phyloP scores from a whole-genome alignment of 805 yeast species.

The Nakazawaea ernobii region DNA sequence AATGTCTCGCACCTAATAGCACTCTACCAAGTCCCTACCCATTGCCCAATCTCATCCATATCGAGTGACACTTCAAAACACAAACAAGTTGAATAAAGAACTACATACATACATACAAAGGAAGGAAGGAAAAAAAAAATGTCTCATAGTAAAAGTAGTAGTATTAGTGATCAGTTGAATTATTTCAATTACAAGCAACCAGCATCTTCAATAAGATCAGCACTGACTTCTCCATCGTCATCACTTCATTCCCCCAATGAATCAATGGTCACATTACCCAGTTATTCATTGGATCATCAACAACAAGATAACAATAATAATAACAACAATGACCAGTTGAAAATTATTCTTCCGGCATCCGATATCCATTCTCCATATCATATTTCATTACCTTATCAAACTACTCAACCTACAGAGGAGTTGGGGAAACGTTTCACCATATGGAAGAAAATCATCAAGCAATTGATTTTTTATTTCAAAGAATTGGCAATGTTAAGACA shows the following conservation, averaged over 20 bases:
- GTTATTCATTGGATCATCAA: neutral
- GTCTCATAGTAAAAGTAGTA: slow-evolving; percentile 5
- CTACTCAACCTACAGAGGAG: slow-evolving; percentile 37
- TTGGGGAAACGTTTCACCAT: slow-evolving; percentile 49
- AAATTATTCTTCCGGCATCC: slow-evolving; percentile 23
- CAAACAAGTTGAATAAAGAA: too few relatives aligned
- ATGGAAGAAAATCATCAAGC: slow-evolving; percentile 52
- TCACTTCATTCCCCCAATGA: neutral
- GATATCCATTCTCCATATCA: slow-evolving; percentile 30
- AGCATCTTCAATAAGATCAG: neutral
- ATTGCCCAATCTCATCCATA: too few relatives aligned
- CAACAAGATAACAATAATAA: neutral
- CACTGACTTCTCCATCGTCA: neutral
- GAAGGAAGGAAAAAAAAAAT: neutral
- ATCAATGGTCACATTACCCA: neutral
- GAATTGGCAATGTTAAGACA: slow-evolving; percentile 47
- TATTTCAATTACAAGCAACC: slow-evolving; percentile 7
- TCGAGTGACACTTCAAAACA: too few relatives aligned
- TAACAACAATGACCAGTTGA: neutral
- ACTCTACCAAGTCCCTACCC: too few relatives aligned
- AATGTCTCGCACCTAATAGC: too few relatives aligned
- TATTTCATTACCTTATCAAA: slow-evolving; percentile 21
- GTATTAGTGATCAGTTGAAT: slow-evolving; percentile 8
- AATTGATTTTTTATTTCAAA: slow-evolving; percentile 43
- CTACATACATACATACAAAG: too few relatives aligned